Percentiles rank a stretch among this genome's conserved stretches.
Conservation (phyloP, 306 rosid species). For the Luffa acutangula region DNA sequence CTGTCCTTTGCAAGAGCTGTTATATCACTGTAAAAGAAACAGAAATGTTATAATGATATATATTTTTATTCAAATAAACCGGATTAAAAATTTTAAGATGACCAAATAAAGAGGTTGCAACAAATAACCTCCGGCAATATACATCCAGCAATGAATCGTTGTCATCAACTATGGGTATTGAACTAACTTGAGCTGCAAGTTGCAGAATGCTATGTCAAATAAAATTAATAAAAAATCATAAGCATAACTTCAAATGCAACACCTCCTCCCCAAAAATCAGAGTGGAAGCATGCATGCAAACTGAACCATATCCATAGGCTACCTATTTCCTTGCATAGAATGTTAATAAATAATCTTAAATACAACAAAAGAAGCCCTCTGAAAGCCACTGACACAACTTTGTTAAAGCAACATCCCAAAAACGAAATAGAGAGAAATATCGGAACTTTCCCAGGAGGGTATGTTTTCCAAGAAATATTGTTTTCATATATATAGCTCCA, state of each 20-base stretch:
- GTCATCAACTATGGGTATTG: slow-evolving; percentile 93
- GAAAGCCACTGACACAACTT: background rate
- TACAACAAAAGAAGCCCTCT: background rate
- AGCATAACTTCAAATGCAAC: background rate
- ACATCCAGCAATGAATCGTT: slow-evolving; percentile 81
- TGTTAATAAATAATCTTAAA: background rate
- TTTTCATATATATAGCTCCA: background rate
- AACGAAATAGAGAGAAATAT: background rate
- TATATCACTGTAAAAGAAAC: slow-evolving; percentile 61
- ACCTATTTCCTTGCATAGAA: background rate
- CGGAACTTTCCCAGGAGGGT: background rate
- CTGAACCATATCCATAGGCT: background rate
- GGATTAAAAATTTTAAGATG: background rate
- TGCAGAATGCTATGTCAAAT: background rate
- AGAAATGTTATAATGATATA: slow-evolving; percentile 3
- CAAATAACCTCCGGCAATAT: slow-evolving; percentile 94
- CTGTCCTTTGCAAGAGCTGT: slow-evolving; percentile 98
- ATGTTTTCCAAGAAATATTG: background rate
- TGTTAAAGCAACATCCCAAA: background rate
- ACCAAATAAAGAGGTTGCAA: background rate
- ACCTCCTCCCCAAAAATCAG: background rate
- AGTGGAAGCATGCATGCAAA: background rate
- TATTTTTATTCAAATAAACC: background rate
- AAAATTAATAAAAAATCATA: background rate
- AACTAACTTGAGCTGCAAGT: slow-evolving; percentile 55